Evolutionary conservation across 176 grass and related monocot species (phyloP), one percentile per base, ranked within the genome.

Genomic region (Oryza longistaminata): DNA sequence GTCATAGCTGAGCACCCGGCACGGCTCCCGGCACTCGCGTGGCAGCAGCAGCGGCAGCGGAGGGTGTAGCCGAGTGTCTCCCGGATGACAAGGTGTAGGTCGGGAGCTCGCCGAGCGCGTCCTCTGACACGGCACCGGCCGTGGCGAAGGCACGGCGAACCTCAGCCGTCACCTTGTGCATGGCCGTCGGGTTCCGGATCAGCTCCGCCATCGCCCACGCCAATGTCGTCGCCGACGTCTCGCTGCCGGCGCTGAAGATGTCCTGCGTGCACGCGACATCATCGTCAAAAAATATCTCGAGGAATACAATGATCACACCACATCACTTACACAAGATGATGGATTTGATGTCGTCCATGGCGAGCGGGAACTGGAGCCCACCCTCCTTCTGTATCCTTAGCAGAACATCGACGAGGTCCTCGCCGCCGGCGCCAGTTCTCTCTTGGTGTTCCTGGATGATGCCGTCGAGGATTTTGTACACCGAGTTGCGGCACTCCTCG

Each of bases 171-270:
- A 74, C 84, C 43, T 72, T 87, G 7, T 44, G 26, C 44, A 87
- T 58, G 19, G 66, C 68, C 9, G 15, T 78, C 7, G 73, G 73
- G 73, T 80, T 85, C 34, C 27, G 86, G 40, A 90, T 10, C 2
- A 90, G 50, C 73, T 90, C 88, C 17, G 70, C 84, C 45, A 90
- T 85, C 3, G 77, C 70, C 88, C 88, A 85, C 26, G 44, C 50
- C 14, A 86, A 29, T 13, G 45, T 16, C 26, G 79, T 58, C 5
- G 42, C 19, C 9, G 83, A 71, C 11, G 78, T 86, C 40, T 86
- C 88, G 42, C 67, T 81, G 25, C 88, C 88, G 8, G 64, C 85
- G 24, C 52, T 52, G 26, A 91, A 84, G 27, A 87, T 62, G 15
- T 89, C 75, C 87, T 81, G 72, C 67, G 52, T 19, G 53, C 37